These are phyloP conservation scores for Ascochyta koolunga DNA, from an alignment of 2,329 filamentous ascomycete genomes.

Conservation along the genomic window DNA sequence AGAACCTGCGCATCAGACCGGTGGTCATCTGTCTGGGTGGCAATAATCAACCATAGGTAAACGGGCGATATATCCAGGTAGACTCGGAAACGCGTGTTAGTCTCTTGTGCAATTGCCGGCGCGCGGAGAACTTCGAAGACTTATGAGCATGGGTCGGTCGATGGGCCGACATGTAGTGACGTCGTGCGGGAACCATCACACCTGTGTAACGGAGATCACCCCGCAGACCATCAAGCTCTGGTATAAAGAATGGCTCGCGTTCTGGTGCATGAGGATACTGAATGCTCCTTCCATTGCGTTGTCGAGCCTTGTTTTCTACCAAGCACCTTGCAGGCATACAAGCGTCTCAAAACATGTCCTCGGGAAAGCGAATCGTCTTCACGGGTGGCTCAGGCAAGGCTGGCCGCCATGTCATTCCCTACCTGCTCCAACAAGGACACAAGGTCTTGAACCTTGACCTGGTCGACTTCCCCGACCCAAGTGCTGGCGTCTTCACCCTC, in stretches of 20 bases:
- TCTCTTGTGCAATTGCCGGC: constrained; percentile 11
- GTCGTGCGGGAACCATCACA: constrained; percentile 13
- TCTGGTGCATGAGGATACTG: background rate
- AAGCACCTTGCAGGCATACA: background rate
- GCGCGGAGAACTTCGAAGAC: constrained; percentile 16
- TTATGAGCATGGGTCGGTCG: constrained; percentile 13
- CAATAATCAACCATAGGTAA: constrained; percentile 40
- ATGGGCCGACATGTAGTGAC: constrained; percentile 24
- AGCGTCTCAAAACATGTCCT: constrained; percentile 25
- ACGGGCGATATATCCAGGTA: constrained; percentile 11
- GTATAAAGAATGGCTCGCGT: background rate
- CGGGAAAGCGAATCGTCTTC: constrained; percentile 51
- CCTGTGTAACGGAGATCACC: constrained; percentile 6
- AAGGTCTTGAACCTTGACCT: constrained; percentile 64
- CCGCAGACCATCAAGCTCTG: constrained; percentile 1
- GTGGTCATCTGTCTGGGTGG: constrained; percentile 48
- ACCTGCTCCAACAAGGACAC: constrained; percentile 59
- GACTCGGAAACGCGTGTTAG: constrained; percentile 11
- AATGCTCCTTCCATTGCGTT: constrained; percentile 1
- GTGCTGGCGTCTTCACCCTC: constrained; percentile 57
- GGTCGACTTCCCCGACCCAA: constrained; percentile 52
- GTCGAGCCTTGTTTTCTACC: background rate
- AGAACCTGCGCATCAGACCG: constrained; percentile 56
- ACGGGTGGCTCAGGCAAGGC: constrained; percentile 59
- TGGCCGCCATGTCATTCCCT: constrained; percentile 60